Percentiles rank a stretch among this genome's conserved stretches.
Evolutionary conservation across 441 rosid species (phyloP).

Genomic region (Geranium incanum): DNA sequence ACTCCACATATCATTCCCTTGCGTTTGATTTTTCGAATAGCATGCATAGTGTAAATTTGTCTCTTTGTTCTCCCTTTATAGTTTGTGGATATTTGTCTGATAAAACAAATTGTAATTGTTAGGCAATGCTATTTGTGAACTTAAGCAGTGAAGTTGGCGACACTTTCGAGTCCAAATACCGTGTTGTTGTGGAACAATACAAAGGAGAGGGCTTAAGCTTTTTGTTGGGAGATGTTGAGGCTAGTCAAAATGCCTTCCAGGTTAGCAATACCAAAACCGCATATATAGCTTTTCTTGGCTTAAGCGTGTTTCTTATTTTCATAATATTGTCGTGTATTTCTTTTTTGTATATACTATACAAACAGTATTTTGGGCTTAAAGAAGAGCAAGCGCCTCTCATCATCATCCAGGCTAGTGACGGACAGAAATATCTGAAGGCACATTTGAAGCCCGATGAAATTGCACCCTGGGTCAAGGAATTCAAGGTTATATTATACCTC

Average conservation of each 20-base stretch:
- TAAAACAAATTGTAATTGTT: constrained; percentile 21
- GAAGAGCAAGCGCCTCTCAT: constrained; percentile 78
- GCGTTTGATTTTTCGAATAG: too few relatives aligned
- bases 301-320: not conserved
- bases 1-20: not conserved
- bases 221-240: constrained; percentile 76
- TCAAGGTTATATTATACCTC: constrained; percentile 38
- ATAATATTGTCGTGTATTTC: not conserved
- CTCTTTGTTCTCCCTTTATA: not conserved
- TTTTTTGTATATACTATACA: constrained; percentile 22
- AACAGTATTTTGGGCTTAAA: constrained; percentile 82
- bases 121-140: constrained; percentile 87
- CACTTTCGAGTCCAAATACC: constrained; percentile 54
- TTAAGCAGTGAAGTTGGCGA: constrained; percentile 47
- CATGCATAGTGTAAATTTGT: too few relatives aligned
- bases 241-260: constrained; percentile 79
- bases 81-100: not conserved
- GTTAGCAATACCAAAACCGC: constrained; percentile 28
- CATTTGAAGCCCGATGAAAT: constrained; percentile 58
- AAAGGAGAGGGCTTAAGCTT: constrained; percentile 61
- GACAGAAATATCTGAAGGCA: constrained; percentile 64
- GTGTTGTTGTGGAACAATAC: constrained; percentile 61
- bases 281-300: not conserved
- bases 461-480: constrained; percentile 82
- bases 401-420: constrained; percentile 55